phyloP scores from a whole-genome alignment of 163 green algal genomes.

The Volvox carteri region DNA sequence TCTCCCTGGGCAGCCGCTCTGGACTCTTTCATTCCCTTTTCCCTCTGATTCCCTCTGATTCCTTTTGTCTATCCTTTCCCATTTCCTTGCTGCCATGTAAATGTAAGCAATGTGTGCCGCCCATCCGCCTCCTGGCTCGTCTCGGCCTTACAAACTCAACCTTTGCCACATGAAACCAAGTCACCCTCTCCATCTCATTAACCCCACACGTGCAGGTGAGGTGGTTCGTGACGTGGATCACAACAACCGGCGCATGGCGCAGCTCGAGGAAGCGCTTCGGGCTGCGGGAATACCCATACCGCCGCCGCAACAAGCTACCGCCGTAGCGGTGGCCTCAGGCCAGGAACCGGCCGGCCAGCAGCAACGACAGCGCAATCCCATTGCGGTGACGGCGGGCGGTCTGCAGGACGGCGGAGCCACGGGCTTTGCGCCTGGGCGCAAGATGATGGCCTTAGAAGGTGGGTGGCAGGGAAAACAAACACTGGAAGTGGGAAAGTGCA shows the following conservation, averaged over 20 bases:
- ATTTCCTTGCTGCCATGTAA: too few species aligned
- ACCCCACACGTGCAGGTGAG: conserved; percentile 31
- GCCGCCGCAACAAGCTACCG: neutral
- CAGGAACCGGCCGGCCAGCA: neutral
- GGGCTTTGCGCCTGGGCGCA: conserved; percentile 22
- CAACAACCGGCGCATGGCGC: neutral
- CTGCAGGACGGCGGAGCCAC: neutral
- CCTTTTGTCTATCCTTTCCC: too few species aligned
- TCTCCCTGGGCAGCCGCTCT: too few species aligned
- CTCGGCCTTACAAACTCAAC: too few species aligned
- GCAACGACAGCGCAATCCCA: conserved; percentile 38
- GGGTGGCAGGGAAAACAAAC: neutral
- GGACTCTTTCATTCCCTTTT: too few species aligned
- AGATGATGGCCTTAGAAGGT: neutral
- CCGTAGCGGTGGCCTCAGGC: neutral
- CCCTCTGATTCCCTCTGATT: too few species aligned
- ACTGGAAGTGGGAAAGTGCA: neutral
- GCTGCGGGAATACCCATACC: conserved; percentile 30
- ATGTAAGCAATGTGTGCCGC: too few species aligned
- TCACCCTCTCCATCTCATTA: too few species aligned
- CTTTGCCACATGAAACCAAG: too few species aligned
- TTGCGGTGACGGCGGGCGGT: neutral
- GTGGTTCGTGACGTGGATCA: conserved; percentile 1
- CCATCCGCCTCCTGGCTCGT: too few species aligned
- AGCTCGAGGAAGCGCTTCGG: conserved; percentile 16